These are phyloP conservation scores for Colletotrichum horii DNA, from an alignment of 2,329 filamentous ascomycete species.

Conservation along the genomic window DNA sequence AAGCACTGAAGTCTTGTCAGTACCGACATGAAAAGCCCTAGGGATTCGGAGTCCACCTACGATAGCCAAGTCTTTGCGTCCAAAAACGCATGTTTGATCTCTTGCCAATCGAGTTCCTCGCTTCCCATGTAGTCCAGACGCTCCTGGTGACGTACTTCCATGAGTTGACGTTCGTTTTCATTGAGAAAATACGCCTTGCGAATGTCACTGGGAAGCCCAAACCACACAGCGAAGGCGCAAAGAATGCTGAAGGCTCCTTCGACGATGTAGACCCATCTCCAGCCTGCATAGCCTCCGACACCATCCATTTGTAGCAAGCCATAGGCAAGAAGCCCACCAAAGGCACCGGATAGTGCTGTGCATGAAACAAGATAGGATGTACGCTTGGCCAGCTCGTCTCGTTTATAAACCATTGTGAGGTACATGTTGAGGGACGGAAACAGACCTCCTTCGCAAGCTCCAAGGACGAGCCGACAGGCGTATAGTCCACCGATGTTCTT, in stretches of 20 bases:
- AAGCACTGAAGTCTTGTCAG: not conserved
- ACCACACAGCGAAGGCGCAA: not conserved
- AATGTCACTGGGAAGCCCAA: not conserved
- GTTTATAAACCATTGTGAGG: not conserved
- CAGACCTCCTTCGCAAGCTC: not conserved
- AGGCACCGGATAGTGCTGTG: rapidly evolving
- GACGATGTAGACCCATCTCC: not conserved
- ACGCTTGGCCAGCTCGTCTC: not conserved
- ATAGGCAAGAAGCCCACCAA: not conserved
- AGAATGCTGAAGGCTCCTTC: not conserved
- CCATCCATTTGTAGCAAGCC: not conserved
- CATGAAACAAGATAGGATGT: not conserved
- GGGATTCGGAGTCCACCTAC: rapidly evolving
- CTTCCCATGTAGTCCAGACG: not conserved
- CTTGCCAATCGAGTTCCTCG: not conserved
- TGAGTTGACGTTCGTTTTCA: not conserved
- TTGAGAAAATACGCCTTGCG: not conserved
- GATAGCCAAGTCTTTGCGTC: not conserved
- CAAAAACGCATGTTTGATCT: not conserved
- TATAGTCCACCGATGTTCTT: not conserved
- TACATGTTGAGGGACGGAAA: not conserved
- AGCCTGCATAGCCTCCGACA: not conserved
- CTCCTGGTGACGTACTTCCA: not conserved
- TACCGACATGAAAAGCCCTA: rapidly evolving
- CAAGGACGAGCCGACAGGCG: not conserved